Evolutionary conservation across 495 filamentous ascomycete genomes (phyloP).

Genomic region (Zalerion maritima): DNA sequence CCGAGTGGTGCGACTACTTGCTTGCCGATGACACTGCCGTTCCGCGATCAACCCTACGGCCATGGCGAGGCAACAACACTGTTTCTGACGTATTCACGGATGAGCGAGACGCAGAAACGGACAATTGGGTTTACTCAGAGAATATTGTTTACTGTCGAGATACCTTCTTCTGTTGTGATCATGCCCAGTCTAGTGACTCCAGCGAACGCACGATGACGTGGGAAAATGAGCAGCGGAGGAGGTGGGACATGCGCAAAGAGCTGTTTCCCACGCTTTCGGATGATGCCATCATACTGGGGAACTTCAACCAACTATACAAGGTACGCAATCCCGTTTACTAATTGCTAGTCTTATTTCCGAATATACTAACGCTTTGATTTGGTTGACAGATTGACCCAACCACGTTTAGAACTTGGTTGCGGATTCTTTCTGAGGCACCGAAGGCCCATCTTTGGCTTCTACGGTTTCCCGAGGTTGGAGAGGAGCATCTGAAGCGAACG

Average conservation of each 20-base stretch:
- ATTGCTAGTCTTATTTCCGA: too few species aligned
- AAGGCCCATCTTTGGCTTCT: slow-evolving; percentile 92
- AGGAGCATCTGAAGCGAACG: slow-evolving; percentile 66
- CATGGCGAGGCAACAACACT: slow-evolving; percentile 56
- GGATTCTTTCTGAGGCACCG: slow-evolving; percentile 73
- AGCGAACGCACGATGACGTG: slow-evolving; percentile 52
- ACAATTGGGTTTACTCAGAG: slow-evolving; percentile 89
- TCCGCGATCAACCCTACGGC: slow-evolving; percentile 65
- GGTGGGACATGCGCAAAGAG: slow-evolving; percentile 93
- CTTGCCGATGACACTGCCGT: slow-evolving; percentile 82
- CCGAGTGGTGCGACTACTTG: slow-evolving; percentile 98
- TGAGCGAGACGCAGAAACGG: slow-evolving; percentile 45
- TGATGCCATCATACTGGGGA: slow-evolving; percentile 82
- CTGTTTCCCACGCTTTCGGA: slow-evolving; percentile 76
- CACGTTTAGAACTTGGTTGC: slow-evolving; percentile 91
- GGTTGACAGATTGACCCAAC: slow-evolving; percentile 98
- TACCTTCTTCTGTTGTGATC: slow-evolving; percentile 98
- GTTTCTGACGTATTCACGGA: slow-evolving; percentile 59
- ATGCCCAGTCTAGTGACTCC: slow-evolving; percentile 77
- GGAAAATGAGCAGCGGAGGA: slow-evolving; percentile 68
- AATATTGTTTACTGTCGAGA: slow-evolving; percentile 92
- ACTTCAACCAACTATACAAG: slow-evolving; percentile 99
- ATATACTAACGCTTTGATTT: too few species aligned
- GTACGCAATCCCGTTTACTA: slow-evolving; percentile 36
- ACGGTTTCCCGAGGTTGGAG: slow-evolving; percentile 88